Evolutionary conservation across 306 rosid genomes (phyloP), one percentile per base, ranked within the genome.

Genomic region (Mucuna pruriens): DNA sequence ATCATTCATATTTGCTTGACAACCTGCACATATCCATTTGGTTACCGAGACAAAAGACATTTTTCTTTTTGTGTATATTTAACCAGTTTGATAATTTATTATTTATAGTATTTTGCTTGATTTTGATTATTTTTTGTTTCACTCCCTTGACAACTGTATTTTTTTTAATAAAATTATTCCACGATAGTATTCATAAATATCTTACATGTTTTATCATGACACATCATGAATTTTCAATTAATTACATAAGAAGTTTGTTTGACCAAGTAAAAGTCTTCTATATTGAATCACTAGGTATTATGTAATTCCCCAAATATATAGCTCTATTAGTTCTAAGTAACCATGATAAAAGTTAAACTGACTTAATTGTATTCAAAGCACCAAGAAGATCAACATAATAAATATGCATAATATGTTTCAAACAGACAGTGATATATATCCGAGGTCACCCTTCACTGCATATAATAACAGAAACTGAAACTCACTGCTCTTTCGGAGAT

Each of bases 401-500:
- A 23, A 31, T n/a, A 45, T 4, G 61, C 44, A 78, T 29, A 44
- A 26, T 62, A 40, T 33, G 7, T 44, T 49, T 71, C 63, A 72
- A 62, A 61, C 45, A 73, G 29, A 51, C 45, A 63, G 6, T 38
- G 6, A 62, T 16, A 60, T 38, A 52, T 42, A 13, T 9, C 60
- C 60, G 69, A n/a, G 10, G 39, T 69, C 34, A 77, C 38, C 52
- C 57, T 52, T 60, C 40, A 62, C 5, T 4, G 26, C 48, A 52
- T 54, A 62, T 71, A 46, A 45, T 38, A 39, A 55, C 5, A n/a
- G 49, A 49, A 63, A 17, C 33, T 33, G 12, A 87, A 17, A 91
- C 97, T 93, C 86, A 93, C 98, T 45, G 94, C 98, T 91, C 98
- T 91, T 86, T 93, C 98, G 4, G 89, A 82, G 45, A 92, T 91